Conservation (phyloP, 164 flowering plant genomes). For the Vitis rupestris region DNA sequence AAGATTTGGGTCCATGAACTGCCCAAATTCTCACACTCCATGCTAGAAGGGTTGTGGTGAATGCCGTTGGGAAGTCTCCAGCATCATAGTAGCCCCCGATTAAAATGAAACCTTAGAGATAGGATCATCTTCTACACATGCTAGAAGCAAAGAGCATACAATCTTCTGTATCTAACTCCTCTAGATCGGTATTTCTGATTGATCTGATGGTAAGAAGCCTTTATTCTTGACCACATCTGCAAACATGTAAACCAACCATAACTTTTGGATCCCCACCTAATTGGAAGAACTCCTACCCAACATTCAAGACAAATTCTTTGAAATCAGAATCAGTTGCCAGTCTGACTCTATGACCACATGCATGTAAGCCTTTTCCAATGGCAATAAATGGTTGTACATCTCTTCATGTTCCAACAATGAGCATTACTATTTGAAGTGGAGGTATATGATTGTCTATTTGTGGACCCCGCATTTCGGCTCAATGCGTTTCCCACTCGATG, state of each 20-base stretch:
- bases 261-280: constrained; percentile 97
- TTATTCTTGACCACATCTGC: constrained; percentile 70
- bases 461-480: too few species aligned
- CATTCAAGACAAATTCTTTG: constrained; percentile 91
- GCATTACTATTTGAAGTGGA: constrained; percentile 59
- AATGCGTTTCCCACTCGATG: too few species aligned
- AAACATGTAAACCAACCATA: constrained; percentile 62
- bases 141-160: constrained; percentile 48
- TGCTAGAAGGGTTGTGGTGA: too few species aligned
- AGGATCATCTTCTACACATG: constrained; percentile 51
- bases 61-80: too few species aligned
- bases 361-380: constrained; percentile 53
- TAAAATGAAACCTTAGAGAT: constrained; percentile 10
- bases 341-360: constrained; percentile 90
- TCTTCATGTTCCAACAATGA: constrained; percentile 65
- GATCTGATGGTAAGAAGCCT: constrained; percentile 68
- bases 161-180: constrained; percentile 51
- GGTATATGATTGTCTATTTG: constrained; percentile 24
- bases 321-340: constrained; percentile 96
- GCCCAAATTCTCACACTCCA: too few species aligned
- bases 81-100: too few species aligned
- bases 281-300: constrained; percentile 96
- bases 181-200: constrained; percentile 52
- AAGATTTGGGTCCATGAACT: too few species aligned
- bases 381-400: constrained; percentile 71